These are phyloP conservation scores for Avena insularis DNA, from an alignment of 176 grass and related monocot genomes.

Conservation along the genomic window DNA sequence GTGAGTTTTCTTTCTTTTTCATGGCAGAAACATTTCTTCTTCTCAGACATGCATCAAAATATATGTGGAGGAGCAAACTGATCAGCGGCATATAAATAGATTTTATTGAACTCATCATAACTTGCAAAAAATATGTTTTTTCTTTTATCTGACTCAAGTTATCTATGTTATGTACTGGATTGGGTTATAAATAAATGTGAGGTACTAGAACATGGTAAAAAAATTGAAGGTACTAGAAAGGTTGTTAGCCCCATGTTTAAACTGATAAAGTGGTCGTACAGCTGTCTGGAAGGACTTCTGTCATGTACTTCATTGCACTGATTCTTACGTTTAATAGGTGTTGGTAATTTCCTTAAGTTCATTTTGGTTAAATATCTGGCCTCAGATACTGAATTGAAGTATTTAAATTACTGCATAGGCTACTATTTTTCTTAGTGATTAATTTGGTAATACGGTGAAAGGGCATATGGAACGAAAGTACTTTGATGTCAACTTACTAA, in stretches of 20 bases:
- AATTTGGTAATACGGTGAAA: neutral
- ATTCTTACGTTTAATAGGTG: slow-evolving; percentile 3
- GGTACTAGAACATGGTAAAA: neutral
- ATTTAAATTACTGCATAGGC: neutral
- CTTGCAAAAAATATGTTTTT: neutral
- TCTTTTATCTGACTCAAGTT: slow-evolving; percentile 2
- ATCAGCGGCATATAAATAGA: neutral
- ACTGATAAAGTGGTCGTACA: neutral
- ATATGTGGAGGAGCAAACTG: slow-evolving; percentile 2
- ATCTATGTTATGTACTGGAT: neutral
- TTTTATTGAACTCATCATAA: slow-evolving; percentile 4
- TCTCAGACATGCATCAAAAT: neutral
- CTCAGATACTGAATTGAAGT: neutral
- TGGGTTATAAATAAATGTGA: neutral
- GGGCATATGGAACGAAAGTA: neutral
- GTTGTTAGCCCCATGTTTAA: slow-evolving; percentile 12
- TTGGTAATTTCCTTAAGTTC: neutral
- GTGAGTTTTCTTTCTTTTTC: slow-evolving; percentile 62
- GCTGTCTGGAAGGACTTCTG: neutral
- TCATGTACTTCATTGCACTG: neutral
- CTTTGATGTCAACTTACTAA: neutral
- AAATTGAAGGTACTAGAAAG: neutral
- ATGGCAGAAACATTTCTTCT: neutral
- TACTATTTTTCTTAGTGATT: neutral
- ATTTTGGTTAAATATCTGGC: neutral